A percentile compares a stretch with the other conserved stretches of the same genome.
Conservation (phyloP, 2,329 filamentous ascomycete genomes). For the Exutisphaerella laricina region DNA sequence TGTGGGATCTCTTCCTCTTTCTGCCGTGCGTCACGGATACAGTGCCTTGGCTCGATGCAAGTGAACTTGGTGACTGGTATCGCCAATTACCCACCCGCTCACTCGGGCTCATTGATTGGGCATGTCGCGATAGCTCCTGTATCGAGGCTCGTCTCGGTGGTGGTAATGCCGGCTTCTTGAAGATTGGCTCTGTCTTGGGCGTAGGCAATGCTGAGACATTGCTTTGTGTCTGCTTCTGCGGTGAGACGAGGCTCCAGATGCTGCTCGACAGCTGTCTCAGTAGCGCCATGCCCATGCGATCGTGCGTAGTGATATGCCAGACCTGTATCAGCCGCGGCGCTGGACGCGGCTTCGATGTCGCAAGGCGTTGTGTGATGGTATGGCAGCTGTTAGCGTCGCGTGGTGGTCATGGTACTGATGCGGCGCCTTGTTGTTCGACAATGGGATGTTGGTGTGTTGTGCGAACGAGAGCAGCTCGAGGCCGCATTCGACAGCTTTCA, state of each 20-base stretch:
- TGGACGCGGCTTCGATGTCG: too few relatives aligned
- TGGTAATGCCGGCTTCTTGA: constrained; percentile 31
- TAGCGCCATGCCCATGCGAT: constrained; percentile 16
- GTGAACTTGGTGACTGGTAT: constrained; percentile 10
- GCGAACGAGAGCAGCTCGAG: neutral
- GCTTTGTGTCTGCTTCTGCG: constrained; percentile 38
- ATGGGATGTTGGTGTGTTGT: constrained; percentile 2
- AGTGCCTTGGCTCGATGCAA: constrained; percentile 7
- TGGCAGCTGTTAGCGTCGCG: too few relatives aligned
- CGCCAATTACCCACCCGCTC: constrained; percentile 26
- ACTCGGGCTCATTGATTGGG: constrained; percentile 33
- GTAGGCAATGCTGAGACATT: constrained; percentile 13
- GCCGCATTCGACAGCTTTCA: constrained; percentile 6
- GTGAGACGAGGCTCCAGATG: constrained; percentile 41
- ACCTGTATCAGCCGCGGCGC: too few relatives aligned
- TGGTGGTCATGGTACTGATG: too few relatives aligned
- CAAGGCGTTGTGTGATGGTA: too few relatives aligned
- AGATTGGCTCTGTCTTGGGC: constrained; percentile 19
- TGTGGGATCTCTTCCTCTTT: constrained; percentile 16
- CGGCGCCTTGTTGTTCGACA: constrained; percentile 6
- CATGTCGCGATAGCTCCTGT: constrained; percentile 13
- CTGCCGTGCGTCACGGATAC: constrained; percentile 15
- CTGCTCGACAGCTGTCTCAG: constrained; percentile 33
- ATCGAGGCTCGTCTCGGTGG: constrained; percentile 11
- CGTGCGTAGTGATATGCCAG: neutral